Conservation (phyloP, 139 green algal genomes). For the Ulvella scutata region DNA sequence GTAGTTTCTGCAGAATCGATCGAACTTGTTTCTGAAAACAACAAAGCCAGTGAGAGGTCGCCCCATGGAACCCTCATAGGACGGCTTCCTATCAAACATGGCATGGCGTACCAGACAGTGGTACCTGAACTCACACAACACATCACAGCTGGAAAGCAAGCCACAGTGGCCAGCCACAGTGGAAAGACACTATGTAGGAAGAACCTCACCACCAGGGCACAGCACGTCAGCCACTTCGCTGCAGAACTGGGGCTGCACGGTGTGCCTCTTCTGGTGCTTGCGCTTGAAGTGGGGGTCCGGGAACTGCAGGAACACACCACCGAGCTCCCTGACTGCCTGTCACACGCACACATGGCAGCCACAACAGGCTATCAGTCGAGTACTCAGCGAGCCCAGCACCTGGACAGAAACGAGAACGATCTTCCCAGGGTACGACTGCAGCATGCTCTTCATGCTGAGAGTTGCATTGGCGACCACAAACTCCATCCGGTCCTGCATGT, state of each 20-base stretch:
- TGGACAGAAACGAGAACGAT: slow-evolving; percentile 16
- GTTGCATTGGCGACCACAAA: slow-evolving; percentile 71
- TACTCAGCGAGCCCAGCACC: slow-evolving; percentile 13
- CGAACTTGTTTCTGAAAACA: no score
- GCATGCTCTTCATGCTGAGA: slow-evolving; percentile 36
- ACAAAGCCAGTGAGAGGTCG: no score
- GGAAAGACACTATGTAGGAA: not conserved
- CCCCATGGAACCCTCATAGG: no score
- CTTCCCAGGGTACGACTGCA: slow-evolving; percentile 43
- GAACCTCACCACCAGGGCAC: slow-evolving; percentile 12
- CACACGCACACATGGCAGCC: not conserved
- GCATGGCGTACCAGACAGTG: slow-evolving; percentile 6
- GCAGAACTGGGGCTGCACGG: slow-evolving; percentile 58
- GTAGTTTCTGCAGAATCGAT: no score
- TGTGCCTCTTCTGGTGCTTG: slow-evolving; percentile 62
- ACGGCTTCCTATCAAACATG: not conserved
- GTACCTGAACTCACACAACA: slow-evolving; percentile 3
- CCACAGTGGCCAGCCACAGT: not conserved
- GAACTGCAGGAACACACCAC: slow-evolving; percentile 65
- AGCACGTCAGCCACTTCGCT: slow-evolving; percentile 12
- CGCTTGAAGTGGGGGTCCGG: slow-evolving; percentile 86
- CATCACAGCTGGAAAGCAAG: slow-evolving; percentile 9
- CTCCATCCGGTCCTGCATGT: slow-evolving; percentile 20
- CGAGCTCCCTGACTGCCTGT: no score
- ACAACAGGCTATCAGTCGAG: not conserved